Evolutionary conservation across 2,329 filamentous ascomycete genomes (phyloP), one percentile per base, ranked within the genome.

Genomic region (Dendryphion nanum): DNA sequence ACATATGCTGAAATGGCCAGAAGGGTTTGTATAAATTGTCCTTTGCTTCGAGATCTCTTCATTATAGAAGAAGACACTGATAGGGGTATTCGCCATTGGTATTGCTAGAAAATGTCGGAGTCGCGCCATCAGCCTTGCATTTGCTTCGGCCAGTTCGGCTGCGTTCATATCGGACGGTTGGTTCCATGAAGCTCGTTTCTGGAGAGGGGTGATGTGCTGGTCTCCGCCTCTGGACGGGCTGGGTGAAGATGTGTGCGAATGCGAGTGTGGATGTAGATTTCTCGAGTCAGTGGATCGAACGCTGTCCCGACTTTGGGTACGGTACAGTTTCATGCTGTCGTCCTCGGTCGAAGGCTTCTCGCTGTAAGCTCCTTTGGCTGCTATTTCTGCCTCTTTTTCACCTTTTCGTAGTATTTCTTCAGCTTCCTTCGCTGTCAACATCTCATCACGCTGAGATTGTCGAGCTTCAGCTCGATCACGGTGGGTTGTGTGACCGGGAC

Each of bases 1-100:
- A 10, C 89, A 79, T 19, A 90, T 73, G 28, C 74, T 78, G 55
- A 98, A 98, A 64, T 98, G 93, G 0, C 93, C 93, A 1, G 87
- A 82, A 20, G 93, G 85, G 56, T 96, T 85, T 0, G 94, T 98
- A 45, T 79, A 77, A 3, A 95, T 81, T 1, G 87, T 95, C 36
- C 85, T 79, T 18, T 91, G 94, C 52, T 89, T 83, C 1, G 91
- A 95, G 35, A 82, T 77, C 3, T 77, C 69, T 12, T 94, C 82
- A 54, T 97, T 93, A 69, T 94, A 98, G 66, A 98, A 97, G 72
- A 97, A 96, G 1, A 95, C 74, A 0, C 89, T 96, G 37, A 98
- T 84, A 0, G 90, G 84, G 15, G 82, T 78, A 35, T 85, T 79
- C 1, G 84, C 80, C 40, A 90, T 72, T 0, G 93, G 89, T 28